Conservation (phyloP, 176 grass and related monocot genomes). For the Ensete glaucum region DNA sequence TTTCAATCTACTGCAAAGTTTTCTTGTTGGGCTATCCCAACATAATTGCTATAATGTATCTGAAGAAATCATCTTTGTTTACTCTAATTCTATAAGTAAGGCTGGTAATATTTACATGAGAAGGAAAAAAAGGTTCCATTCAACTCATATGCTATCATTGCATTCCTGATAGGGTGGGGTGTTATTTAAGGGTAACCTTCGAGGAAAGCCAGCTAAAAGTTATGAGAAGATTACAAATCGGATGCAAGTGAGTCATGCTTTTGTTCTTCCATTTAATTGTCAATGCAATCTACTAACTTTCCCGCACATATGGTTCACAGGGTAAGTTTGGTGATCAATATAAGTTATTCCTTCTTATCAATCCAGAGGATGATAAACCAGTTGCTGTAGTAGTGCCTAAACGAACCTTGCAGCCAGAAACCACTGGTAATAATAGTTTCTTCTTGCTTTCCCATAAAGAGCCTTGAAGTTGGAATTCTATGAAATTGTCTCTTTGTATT, state of each 20-base stretch:
- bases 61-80: too few species aligned
- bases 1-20: too few species aligned
- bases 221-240: slow-evolving; percentile 85
- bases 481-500: neutral
- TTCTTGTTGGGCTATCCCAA: too few species aligned
- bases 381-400: slow-evolving; percentile 84
- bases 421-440: slow-evolving; percentile 47
- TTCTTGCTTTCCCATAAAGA: neutral
- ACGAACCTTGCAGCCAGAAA: slow-evolving; percentile 52
- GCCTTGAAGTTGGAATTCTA: neutral
- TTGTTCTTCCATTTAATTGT: neutral
- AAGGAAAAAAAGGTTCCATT: neutral
- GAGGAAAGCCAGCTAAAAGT: slow-evolving; percentile 67
- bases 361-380: slow-evolving; percentile 89
- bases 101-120: too few species aligned
- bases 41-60: too few species aligned
- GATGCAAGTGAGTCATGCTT: slow-evolving; percentile 47
- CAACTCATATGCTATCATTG: neutral
- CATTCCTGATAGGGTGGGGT: slow-evolving; percentile 58
- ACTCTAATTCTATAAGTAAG: too few species aligned
- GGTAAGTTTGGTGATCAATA: slow-evolving; percentile 90
- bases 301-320: slow-evolving; percentile 35
- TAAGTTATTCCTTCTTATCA: slow-evolving; percentile 88
- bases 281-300: slow-evolving; percentile 8
- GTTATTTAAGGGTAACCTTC: slow-evolving; percentile 89